Conservation (phyloP, 805 yeast species). For the Kuraishia floccosa region DNA sequence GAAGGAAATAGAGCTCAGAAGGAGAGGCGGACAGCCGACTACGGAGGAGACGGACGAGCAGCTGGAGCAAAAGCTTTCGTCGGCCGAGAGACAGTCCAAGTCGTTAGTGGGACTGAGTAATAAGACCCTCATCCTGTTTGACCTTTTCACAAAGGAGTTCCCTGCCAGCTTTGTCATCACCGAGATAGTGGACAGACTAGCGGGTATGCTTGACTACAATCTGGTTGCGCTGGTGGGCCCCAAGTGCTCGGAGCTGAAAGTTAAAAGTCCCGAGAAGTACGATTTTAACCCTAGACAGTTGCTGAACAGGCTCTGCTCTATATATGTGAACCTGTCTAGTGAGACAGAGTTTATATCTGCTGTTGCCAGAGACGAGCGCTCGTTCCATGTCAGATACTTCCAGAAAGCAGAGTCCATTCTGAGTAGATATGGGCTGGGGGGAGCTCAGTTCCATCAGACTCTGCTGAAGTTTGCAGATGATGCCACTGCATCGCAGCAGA, state of each 20-base stretch:
- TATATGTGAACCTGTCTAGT: conserved; percentile 60
- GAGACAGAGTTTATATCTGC: conserved; percentile 64
- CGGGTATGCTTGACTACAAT: conserved; percentile 93
- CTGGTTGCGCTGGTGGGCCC: conserved; percentile 93
- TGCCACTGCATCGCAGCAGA: conserved; percentile 50
- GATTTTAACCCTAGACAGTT: conserved; percentile 71
- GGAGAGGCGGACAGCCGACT: conserved; percentile 18
- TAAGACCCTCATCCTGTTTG: conserved; percentile 70
- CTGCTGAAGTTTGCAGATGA: conserved; percentile 45
- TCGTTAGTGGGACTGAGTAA: conserved; percentile 77
- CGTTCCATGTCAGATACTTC: conserved; percentile 61
- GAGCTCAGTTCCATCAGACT: conserved; percentile 34
- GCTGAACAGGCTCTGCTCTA: conserved; percentile 57
- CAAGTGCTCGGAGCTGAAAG: conserved; percentile 80
- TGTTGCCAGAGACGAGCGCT: conserved; percentile 86
- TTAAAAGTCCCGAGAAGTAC: conserved; percentile 71
- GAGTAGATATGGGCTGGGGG: conserved; percentile 39
- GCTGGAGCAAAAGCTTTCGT: conserved; percentile 37
- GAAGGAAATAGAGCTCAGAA: conserved; percentile 44
- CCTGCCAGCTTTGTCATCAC: conserved; percentile 79
- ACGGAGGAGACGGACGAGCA: conserved; percentile 52
- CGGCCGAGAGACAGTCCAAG: conserved; percentile 67
- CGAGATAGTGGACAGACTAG: conserved; percentile 87
- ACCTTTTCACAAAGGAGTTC: conserved; percentile 73
- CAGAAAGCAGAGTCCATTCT: conserved; percentile 61